Conservation (phyloP, 148 eudicot species). For the Fagopyrum esculentum region DNA sequence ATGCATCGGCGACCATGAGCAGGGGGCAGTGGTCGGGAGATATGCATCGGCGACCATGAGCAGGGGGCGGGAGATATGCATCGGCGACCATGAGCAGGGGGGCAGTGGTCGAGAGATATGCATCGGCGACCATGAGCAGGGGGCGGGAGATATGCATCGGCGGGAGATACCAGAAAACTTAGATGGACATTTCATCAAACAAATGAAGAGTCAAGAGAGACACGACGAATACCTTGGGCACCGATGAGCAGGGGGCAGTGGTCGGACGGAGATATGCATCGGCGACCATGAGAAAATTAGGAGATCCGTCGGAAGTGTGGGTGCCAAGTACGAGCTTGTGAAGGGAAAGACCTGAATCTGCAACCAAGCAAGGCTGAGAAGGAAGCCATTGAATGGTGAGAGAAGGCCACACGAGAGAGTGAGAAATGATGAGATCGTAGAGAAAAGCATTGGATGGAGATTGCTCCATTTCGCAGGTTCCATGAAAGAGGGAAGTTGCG, state of each 20-base stretch:
- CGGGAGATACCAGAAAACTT: too few species aligned
- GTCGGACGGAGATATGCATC: slow-evolving; percentile 47
- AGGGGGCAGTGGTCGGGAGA: too few species aligned
- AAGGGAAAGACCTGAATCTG: slow-evolving; percentile 33
- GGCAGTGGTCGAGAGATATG: too few species aligned
- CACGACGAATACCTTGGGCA: slow-evolving; percentile 50
- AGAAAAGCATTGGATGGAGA: too few species aligned
- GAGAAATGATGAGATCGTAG: slow-evolving; percentile 68
- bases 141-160: too few species aligned
- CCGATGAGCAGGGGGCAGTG: slow-evolving; percentile 6
- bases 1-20: too few species aligned
- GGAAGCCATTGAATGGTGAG: slow-evolving; percentile 95
- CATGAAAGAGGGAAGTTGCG: too few species aligned
- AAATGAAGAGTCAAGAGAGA: slow-evolving; percentile 20
- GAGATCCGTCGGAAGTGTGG: slow-evolving; percentile 70
- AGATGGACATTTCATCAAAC: slow-evolving; percentile 41
- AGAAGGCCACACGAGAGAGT: slow-evolving; percentile 89
- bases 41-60: too few species aligned
- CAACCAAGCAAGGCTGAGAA: slow-evolving; percentile 20
- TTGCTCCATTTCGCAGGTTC: too few species aligned
- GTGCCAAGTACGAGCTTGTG: slow-evolving; percentile 78
- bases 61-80: too few species aligned
- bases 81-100: too few species aligned
- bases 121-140: too few species aligned
- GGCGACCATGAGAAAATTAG: slow-evolving; percentile 75